Evolutionary conservation across 768 basidiomycete species (phyloP).

Genomic region (Sutorius australiensis): DNA sequence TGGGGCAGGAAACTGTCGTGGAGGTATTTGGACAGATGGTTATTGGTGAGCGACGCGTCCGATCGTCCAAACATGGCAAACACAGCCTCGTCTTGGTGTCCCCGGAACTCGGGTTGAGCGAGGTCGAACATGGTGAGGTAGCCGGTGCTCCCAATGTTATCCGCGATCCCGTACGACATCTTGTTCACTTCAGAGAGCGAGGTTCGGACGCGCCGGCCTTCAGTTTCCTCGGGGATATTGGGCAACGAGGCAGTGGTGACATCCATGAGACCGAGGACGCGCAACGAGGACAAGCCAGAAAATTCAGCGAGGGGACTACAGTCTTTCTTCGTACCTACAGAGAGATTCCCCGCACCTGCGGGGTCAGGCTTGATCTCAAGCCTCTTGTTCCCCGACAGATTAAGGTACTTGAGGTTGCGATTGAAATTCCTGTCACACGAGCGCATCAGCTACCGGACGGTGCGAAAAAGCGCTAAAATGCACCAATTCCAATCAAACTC

Average conservation of each 20-base stretch:
- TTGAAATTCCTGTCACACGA: conserved; percentile 83
- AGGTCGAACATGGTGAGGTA: conserved; percentile 88
- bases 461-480: conserved; percentile 14
- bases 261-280: conserved; percentile 96
- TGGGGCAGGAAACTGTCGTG: conserved; percentile 72
- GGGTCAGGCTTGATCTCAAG: conserved; percentile 87
- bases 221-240: conserved; percentile 78
- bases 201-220: conserved; percentile 88
- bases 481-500: conserved; percentile 99
- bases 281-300: conserved; percentile 76
- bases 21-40: conserved; percentile 75
- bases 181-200: conserved; percentile 84
- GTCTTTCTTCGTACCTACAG: conserved; percentile 18
- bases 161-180: conserved; percentile 96
- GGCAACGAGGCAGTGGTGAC: conserved; percentile 63
- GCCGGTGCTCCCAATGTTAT: conserved; percentile 78
- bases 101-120: conserved; percentile 82
- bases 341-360: conserved; percentile 28
- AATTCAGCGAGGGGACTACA: conserved; percentile 71
- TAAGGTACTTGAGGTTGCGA: conserved; percentile 86
- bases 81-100: conserved; percentile 72
- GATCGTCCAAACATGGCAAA: conserved; percentile 95
- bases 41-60: conserved; percentile 53
- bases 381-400: conserved; percentile 94
- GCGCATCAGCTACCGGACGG: not conserved